Base-by-base conservation (phyloP, 345 rosid genomes). In the Kandelia obovata region DNA sequence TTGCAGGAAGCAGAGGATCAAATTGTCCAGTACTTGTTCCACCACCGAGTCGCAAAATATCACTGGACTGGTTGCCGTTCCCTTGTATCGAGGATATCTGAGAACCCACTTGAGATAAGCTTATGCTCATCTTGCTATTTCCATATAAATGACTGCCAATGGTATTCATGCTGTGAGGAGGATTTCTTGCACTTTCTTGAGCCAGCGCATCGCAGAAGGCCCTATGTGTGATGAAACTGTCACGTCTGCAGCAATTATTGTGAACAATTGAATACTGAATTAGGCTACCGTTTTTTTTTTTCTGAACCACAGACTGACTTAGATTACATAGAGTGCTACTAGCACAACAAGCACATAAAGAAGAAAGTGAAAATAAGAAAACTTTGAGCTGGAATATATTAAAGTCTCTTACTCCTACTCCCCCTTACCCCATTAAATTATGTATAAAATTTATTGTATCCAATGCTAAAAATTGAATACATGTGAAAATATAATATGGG, bases 121-220 rank as follows among this genome's bases (percentile, higher is more conserved):
- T 65, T 62, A 74, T 17, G 63, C 35, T 43, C 68, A 74, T 74
- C 58, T 62, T 62, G 66, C 47, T 73, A 30, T 67, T 74, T 62
- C 69, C 77, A 62, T 53, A 74, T 1, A 74, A 66, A 68, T 74
- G 72, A 23, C 43, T 37, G 61, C 67, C 77, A 17, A 66, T 51
- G 28, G 76, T 25, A 53, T 27, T 60, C 21, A 73, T 39, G 71
- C 27, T 55, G 13, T 56, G 31, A 56, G 68, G 8, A 31, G 77
- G 69, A 56, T 74, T 66, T 49, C 77, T 67, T 53, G 77, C 72
- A 62, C 58, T 74, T 26, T 74, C 77, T 69, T 74, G 77, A 31
- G 77, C 77, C 55, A 74, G 57, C 25, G 77, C 77, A 62, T 73
- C 77, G 43, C 77, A 73, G 34, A 73, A 73, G 13, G 77, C 77